Evolutionary conservation across 129 eudicot genomes (phyloP).

Genomic region (Centella asiatica): DNA sequence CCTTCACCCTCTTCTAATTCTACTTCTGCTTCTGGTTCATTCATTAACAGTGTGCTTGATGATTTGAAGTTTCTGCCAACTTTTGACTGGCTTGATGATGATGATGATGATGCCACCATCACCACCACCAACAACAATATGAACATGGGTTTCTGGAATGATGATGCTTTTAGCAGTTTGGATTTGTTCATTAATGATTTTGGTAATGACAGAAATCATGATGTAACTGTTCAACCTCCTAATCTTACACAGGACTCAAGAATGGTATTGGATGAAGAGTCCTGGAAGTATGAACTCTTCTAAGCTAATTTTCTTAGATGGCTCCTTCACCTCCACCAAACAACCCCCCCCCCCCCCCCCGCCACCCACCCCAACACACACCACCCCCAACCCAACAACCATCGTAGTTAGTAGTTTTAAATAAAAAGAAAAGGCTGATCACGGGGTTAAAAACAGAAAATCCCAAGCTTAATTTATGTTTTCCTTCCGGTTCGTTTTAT

Average conservation of each 20-base stretch:
- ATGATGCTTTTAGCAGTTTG: constrained; percentile 37
- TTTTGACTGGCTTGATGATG: constrained; percentile 30
- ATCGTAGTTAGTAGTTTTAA: too few relatives aligned
- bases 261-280: constrained; percentile 33
- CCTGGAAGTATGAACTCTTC: constrained; percentile 30
- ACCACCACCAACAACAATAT: constrained; percentile 24
- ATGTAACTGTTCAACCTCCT: constrained; percentile 10
- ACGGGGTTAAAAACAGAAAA: not conserved
- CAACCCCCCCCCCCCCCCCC: constrained; percentile 37
- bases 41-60: constrained; percentile 15
- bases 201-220: constrained; percentile 16
- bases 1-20: constrained; percentile 38
- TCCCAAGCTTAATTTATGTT: too few relatives aligned
- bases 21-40: constrained; percentile 13
- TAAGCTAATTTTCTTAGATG: too few relatives aligned
- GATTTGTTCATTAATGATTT: constrained; percentile 37
- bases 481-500: too few relatives aligned
- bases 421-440: not conserved
- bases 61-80: constrained; percentile 25
- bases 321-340: constrained; percentile 39
- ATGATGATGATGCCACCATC: too few relatives aligned
- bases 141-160: constrained; percentile 40
- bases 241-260: constrained; percentile 25
- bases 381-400: constrained; percentile 10
- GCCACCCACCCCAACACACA: not conserved